Base-by-base conservation (phyloP, 129 eudicot genomes). In the Centella asiatica region DNA sequence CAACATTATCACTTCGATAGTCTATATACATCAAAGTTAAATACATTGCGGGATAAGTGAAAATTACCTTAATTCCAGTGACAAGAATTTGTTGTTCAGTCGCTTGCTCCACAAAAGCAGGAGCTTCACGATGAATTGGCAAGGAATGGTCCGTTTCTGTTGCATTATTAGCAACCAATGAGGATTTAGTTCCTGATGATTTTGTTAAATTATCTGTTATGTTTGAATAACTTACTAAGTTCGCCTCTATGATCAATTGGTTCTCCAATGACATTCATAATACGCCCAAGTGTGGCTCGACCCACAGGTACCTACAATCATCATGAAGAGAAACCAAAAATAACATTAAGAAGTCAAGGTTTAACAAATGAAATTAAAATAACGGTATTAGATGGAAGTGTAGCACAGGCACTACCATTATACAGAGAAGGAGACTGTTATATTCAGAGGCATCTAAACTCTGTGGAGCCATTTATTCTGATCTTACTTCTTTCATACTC, bases 91-190 rank as follows among this genome's bases (percentile, higher is more conserved):
- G 77, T 36, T 92, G 96, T 62, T 92, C 98, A 13, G 98, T 92
- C 36, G 98, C 96, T 65, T 92, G 98, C 76, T 92, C 98, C 34
- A 92, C 98, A 49, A 92, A 92, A 20, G 96, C 70, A 0, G 98
- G 98, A 19, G 98, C 96, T 77, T 92, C 98, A 70, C 98, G 79
- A 53, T 92, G 96, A 39, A 87, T 92, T 17, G 99, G 99, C 77
- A 92, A 65, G 57, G 48, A 80, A 76, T 92, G 99, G 12, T 87
- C 96, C 25, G 96, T 92, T 66, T 66, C 96, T 87, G 84, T 65
- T 36, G 15, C 22, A 60, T 20, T 23, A 45, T 11, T 4, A 4
- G 19, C 62, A n/a, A 6, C 29, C 33, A 44, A 44, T 68, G 9
- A 71, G 60, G 48, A n/a, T 14, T 6, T 57, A 29, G 10, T 44